A percentile compares a stretch with the other conserved stretches of the same genome.
Conservation (phyloP, 148 eudicot species). For the Spergularia bocconei region DNA sequence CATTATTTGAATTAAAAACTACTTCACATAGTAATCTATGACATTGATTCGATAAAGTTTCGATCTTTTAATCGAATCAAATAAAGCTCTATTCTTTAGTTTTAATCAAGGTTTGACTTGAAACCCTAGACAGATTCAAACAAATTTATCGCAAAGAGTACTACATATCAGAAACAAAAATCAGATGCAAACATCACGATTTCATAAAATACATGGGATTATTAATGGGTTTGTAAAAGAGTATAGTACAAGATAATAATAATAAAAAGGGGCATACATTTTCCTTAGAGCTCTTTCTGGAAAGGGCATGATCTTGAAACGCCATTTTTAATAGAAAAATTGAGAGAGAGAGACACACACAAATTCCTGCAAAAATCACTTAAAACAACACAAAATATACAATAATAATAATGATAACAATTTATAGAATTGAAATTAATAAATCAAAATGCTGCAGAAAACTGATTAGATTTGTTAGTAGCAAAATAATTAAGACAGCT, state of each 20-base stretch:
- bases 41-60: too few species aligned
- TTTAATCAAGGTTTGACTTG: neutral
- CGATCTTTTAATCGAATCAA: neutral
- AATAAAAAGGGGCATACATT: slow-evolving; percentile 47
- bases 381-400: neutral
- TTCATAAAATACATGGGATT: neutral
- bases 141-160: neutral
- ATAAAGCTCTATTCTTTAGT: neutral
- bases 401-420: neutral
- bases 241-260: neutral
- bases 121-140: too few species aligned
- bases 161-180: too few species aligned
- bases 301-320: slow-evolving; percentile 51
- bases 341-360: neutral
- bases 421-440: neutral
- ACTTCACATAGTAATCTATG: neutral
- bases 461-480: slow-evolving; percentile 6
- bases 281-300: slow-evolving; percentile 58
- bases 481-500: neutral
- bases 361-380: slow-evolving; percentile 14
- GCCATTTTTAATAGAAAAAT: slow-evolving; percentile 13
- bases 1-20: neutral
- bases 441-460: neutral
- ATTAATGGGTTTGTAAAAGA: neutral
- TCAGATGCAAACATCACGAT: neutral